phyloP scores from a whole-genome alignment of 805 yeast species.

The Scheffersomyces stipitis region DNA sequence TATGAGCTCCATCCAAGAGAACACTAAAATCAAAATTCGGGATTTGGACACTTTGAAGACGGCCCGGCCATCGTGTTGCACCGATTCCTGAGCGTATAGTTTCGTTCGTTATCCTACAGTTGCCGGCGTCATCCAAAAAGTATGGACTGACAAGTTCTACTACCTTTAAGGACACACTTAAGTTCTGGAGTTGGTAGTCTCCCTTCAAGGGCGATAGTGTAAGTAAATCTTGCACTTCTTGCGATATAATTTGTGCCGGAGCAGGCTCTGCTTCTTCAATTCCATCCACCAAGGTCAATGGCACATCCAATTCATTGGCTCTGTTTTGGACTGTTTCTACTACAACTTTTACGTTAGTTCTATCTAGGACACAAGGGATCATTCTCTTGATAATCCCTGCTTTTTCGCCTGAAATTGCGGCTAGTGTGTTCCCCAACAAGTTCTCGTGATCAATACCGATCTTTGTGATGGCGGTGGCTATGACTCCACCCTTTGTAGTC shows the following conservation, averaged over 20 bases:
- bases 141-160: conserved; percentile 35
- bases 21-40: conserved; percentile 26
- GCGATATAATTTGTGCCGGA: background rate
- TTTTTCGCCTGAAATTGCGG: conserved; percentile 71
- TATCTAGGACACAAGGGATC: conserved; percentile 71
- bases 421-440: conserved; percentile 66
- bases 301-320: conserved; percentile 33
- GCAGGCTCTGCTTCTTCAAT: background rate
- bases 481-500: conserved; percentile 34
- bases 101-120: conserved; percentile 26
- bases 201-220: conserved; percentile 67
- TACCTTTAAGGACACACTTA: conserved; percentile 64
- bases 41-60: conserved; percentile 54
- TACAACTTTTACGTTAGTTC: conserved; percentile 55
- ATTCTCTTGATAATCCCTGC: conserved; percentile 77
- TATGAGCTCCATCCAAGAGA: conserved; percentile 91
- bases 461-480: conserved; percentile 76
- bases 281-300: conserved; percentile 23
- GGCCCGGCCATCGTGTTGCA: conserved; percentile 78
- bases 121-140: conserved; percentile 8
- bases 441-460: conserved; percentile 84
- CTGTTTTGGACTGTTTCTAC: conserved; percentile 42
- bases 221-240: conserved; percentile 17
- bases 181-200: conserved; percentile 66
- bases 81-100: conserved; percentile 52